Percentiles rank a stretch among this genome's conserved stretches.
phyloP scores from a whole-genome alignment of 1,284 basidiomycete species.

The Ustilago xerochloae region DNA sequence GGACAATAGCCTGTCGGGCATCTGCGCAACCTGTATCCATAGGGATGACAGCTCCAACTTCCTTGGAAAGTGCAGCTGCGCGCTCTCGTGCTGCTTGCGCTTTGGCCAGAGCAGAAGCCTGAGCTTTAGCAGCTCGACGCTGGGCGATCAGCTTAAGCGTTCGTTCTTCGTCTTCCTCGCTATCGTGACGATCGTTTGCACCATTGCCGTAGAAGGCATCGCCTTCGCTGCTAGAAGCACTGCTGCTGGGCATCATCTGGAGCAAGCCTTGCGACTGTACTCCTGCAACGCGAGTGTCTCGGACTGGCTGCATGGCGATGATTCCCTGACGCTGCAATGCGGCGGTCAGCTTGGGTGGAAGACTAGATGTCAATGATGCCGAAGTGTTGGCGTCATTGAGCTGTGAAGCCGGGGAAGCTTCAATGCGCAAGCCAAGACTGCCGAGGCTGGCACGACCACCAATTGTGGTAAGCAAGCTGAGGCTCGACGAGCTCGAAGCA shows the following conservation, averaged over 20 bases:
- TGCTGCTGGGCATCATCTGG: constrained; percentile 63
- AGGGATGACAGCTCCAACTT: constrained; percentile 4
- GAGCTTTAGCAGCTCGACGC: constrained; percentile 50
- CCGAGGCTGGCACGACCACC: constrained; percentile 54
- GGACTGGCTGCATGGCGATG: constrained; percentile 30
- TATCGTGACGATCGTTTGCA: constrained; percentile 12
- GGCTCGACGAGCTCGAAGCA: constrained; percentile 46
- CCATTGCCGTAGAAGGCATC: constrained; percentile 16
- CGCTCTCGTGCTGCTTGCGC: constrained; percentile 23
- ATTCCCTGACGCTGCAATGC: constrained; percentile 49
- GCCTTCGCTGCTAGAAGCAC: constrained; percentile 49
- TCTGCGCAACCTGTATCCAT: constrained; percentile 35
- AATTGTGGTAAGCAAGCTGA: constrained; percentile 51
- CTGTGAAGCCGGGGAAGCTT: constrained; percentile 9
- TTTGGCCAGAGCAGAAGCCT: constrained; percentile 28
- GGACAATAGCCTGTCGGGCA: constrained; percentile 44
- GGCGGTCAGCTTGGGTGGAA: constrained; percentile 42
- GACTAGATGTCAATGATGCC: constrained; percentile 27
- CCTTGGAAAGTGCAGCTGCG: neutral
- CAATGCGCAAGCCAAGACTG: constrained; percentile 14
- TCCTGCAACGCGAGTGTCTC: constrained; percentile 1
- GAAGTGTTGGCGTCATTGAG: constrained; percentile 2
- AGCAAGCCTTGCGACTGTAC: constrained; percentile 34
- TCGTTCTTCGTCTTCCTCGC: constrained; percentile 64
- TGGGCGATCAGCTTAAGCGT: constrained; percentile 62